Percentiles rank a stretch among this genome's conserved stretches.
Evolutionary conservation across 2,329 filamentous ascomycete species (phyloP).

Genomic region (Amauroascus niger): DNA sequence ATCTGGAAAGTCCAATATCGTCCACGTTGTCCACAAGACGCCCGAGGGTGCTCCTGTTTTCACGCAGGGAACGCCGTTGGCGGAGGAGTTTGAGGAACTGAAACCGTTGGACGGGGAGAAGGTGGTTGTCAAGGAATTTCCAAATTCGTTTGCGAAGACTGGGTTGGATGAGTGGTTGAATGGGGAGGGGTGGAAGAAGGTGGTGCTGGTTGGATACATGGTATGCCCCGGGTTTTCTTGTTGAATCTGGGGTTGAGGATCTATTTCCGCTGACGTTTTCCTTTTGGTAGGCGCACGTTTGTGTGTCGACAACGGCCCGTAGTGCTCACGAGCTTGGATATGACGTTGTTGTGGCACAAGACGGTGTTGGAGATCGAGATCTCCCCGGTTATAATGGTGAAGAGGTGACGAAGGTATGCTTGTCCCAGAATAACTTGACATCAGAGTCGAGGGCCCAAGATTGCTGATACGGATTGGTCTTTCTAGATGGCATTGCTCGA

Average conservation of each 20-base stretch:
- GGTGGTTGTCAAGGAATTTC: slow-evolving; percentile 49
- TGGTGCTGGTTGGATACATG: slow-evolving; percentile 43
- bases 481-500: slow-evolving; percentile 45
- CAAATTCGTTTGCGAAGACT: slow-evolving; percentile 53
- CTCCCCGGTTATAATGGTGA: slow-evolving; percentile 53
- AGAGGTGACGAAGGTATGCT: slow-evolving; percentile 39
- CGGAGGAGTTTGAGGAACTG: slow-evolving; percentile 52
- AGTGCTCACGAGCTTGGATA: slow-evolving; percentile 53
- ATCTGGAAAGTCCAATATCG: slow-evolving; percentile 38
- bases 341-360: slow-evolving; percentile 52
- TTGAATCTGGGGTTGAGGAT: not conserved
- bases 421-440: not conserved
- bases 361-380: slow-evolving; percentile 56
- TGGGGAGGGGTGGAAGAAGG: slow-evolving; percentile 45
- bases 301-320: slow-evolving; percentile 54
- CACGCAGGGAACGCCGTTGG: slow-evolving; percentile 51
- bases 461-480: not conserved
- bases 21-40: slow-evolving; percentile 53
- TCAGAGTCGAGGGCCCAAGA: too few relatives aligned
- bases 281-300: slow-evolving; percentile 49
- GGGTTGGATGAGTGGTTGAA: slow-evolving; percentile 49
- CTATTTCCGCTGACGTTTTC: not conserved
- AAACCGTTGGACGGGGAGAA: slow-evolving; percentile 47
- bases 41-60: slow-evolving; percentile 57
- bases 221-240: slow-evolving; percentile 7